Conservation (phyloP, 1,139 yeast species). For the Tardiomyces blankii region DNA sequence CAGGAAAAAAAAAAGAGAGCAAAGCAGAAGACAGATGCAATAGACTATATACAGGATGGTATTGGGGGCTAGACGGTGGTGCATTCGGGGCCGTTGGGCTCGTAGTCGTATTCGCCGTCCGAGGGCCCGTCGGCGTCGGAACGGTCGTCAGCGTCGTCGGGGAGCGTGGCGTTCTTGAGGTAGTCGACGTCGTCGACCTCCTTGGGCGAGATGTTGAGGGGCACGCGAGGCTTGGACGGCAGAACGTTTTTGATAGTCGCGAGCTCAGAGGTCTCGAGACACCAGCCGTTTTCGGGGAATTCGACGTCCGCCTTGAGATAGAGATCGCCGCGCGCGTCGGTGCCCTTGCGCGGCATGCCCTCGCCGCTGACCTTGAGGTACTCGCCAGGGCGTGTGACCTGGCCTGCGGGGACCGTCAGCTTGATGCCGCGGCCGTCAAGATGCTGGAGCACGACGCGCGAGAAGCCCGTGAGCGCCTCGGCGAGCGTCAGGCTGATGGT, state of each 20-base stretch:
- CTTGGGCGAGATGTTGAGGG: neutral
- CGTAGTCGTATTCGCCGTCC: neutral
- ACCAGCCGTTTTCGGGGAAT: conserved; percentile 54
- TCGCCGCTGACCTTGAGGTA: conserved; percentile 56
- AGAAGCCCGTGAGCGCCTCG: conserved; percentile 78
- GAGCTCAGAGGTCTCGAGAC: neutral
- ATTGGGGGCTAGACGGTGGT: neutral
- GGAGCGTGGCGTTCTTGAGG: neutral
- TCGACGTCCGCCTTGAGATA: conserved; percentile 61
- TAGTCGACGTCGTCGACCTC: conserved; percentile 1
- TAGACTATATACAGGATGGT: neutral
- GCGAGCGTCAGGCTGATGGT: conserved; percentile 51
- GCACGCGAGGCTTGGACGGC: neutral
- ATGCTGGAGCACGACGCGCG: conserved; percentile 55
- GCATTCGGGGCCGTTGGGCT: neutral
- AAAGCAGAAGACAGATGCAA: too few species aligned
- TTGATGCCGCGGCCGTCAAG: conserved; percentile 72
- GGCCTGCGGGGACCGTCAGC: conserved; percentile 45
- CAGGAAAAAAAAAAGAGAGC: too few species aligned
- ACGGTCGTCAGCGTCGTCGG: neutral
- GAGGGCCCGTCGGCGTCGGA: neutral
- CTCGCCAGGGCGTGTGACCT: conserved; percentile 74
- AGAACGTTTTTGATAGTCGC: neutral
- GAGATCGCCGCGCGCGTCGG: conserved; percentile 52
- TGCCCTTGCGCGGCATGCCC: conserved; percentile 67